Base-by-base conservation (phyloP, 2,329 filamentous ascomycete genomes). In the Fusarium nanum region DNA sequence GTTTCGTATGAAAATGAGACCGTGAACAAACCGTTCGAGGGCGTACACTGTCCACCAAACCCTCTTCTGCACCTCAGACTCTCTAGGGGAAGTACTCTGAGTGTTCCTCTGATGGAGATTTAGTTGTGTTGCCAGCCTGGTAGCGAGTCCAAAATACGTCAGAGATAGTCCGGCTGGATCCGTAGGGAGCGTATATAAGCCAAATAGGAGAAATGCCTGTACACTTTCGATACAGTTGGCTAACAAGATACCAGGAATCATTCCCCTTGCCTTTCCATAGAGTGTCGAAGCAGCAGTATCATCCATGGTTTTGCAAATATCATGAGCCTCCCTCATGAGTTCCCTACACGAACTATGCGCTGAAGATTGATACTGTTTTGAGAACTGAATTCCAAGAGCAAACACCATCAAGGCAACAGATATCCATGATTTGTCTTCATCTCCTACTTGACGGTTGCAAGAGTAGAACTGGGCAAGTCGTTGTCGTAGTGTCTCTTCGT, bases 1-100 rank as follows among this genome's bases (percentile, higher is more conserved):
- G 20, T 20, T 10, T n/a, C 16, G 10, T 12, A 2, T n/a, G 28
- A 8, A 16, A 23, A 23, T 40, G 3, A 27, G 28, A 16, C 13
- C n/a, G 10, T 23, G 2, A 20, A 25, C 49, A 7, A 22, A 73
- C 71, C 70, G 71, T 49, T 75, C 68, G 4, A 72, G 41, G 11
- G 60, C 64, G 27, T 71, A 73, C 8, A 68, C 60, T 12, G 72
- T 75, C 73, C 72, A 74, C 72, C 72, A 74, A 40, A 73, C 60
- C 14, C 70, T 56, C n/a, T 72, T 73, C 14, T 60, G 37, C 5
- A 72, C 32, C 47, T 71, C 70, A 2, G 14, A 14, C 13, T 74
- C 53, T 7, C 48, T n/a, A 3, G 8, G 2, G 4, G 14, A 34
- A 1, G 57, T 4, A 3, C 27, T 27, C 7, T 32, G 25, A 2